phyloP scores from a whole-genome alignment of 768 basidiomycete species.

The Macrolepiota albuminosa region DNA sequence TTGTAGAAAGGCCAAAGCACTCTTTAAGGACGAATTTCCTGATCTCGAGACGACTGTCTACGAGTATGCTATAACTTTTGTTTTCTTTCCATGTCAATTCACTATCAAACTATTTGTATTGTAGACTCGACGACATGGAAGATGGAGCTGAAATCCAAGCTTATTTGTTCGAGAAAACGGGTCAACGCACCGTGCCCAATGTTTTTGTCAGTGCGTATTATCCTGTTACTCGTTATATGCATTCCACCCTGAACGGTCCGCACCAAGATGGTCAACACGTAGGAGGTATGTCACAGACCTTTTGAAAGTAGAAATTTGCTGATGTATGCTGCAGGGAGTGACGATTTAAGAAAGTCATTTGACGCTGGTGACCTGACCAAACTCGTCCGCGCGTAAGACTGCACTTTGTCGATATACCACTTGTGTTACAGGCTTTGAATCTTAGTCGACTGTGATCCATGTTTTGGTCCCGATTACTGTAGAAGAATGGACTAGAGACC shows the following conservation, averaged over 20 bases:
- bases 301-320: not conserved
- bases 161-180: constrained; percentile 60
- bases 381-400: constrained; percentile 27
- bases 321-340: constrained; percentile 28
- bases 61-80: constrained; percentile 35
- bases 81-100: not conserved
- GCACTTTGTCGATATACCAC: constrained; percentile 2
- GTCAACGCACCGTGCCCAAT: constrained; percentile 71
- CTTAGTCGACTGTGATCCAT: not conserved
- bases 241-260: not conserved
- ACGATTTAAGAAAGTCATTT: constrained; percentile 28
- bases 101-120: not conserved
- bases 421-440: not conserved
- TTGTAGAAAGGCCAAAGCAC: constrained; percentile 43
- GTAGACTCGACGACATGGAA: constrained; percentile 52
- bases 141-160: constrained; percentile 62
- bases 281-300: constrained; percentile 37
- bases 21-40: constrained; percentile 37
- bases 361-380: constrained; percentile 24
- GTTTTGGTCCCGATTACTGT: not conserved
- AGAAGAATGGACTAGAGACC: not conserved
- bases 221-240: not conserved
- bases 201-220: constrained; percentile 65
- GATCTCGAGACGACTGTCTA: constrained; percentile 32
- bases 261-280: constrained; percentile 45